These are phyloP conservation scores for Dalbergia oliveri DNA, from an alignment of 306 rosid species.

Conservation along the genomic window DNA sequence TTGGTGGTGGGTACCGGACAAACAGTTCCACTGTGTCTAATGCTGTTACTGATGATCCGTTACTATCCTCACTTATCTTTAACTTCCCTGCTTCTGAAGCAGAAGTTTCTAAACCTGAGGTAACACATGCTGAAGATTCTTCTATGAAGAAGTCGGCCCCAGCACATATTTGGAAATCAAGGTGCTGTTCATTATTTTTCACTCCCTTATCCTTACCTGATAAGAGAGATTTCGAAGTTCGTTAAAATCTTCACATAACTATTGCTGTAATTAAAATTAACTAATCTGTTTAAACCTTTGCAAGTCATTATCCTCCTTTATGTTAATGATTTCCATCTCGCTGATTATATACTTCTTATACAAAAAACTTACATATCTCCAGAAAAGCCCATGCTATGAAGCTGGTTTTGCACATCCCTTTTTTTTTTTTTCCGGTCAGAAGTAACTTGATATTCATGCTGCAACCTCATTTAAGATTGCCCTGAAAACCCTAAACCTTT, in stretches of 20 bases:
- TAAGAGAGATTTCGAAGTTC: background rate
- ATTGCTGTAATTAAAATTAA: constrained; percentile 3
- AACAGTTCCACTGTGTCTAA: constrained; percentile 60
- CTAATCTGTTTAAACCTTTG: background rate
- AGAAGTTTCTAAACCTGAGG: constrained; percentile 89
- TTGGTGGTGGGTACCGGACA: constrained; percentile 72
- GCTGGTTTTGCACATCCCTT: too few species aligned
- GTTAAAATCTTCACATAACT: background rate
- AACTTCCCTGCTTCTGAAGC: constrained; percentile 86
- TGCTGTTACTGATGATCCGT: constrained; percentile 85
- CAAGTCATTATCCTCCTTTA: too few species aligned
- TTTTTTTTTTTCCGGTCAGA: too few species aligned
- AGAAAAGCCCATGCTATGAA: background rate
- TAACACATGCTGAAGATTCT: constrained; percentile 66
- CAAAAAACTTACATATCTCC: background rate
- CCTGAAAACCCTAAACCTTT: background rate
- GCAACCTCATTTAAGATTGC: background rate
- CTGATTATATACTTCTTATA: too few species aligned
- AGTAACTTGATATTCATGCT: background rate
- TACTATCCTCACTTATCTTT: constrained; percentile 86
- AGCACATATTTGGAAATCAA: constrained; percentile 86
- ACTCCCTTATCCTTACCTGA: constrained; percentile 13
- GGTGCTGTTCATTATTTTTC: constrained; percentile 55
- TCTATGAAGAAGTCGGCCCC: constrained; percentile 61
- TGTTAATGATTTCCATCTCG: background rate